A percentile compares a stretch with the other conserved stretches of the same genome.
Conservation (phyloP, 2,329 filamentous ascomycete genomes). For the Cercospora sojina region DNA sequence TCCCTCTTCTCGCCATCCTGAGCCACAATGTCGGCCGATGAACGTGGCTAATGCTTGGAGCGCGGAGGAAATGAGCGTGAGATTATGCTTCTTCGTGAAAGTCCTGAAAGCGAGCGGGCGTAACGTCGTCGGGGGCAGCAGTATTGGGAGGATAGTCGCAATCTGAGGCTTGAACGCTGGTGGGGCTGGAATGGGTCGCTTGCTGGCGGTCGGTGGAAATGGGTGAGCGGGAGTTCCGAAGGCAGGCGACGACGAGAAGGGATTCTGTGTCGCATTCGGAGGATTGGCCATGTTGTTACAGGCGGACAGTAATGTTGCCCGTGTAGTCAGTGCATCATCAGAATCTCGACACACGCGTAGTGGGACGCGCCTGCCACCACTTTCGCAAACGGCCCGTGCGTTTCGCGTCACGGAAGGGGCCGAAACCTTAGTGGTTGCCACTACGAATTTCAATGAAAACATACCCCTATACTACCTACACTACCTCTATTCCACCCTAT, state of each 20-base stretch:
- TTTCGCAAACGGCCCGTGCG: not conserved
- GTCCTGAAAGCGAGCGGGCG: constrained; percentile 90
- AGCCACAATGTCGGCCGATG: constrained; percentile 89
- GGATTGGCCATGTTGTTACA: constrained; percentile 17
- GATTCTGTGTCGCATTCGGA: constrained; percentile 14
- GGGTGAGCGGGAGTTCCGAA: constrained; percentile 86
- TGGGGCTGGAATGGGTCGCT: constrained; percentile 50
- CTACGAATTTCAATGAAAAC: too few relatives aligned
- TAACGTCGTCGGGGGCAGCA: constrained; percentile 81
- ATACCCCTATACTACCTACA: too few relatives aligned
- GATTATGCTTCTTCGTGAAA: constrained; percentile 95
- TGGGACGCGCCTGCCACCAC: constrained; percentile 11
- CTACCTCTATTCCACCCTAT: too few relatives aligned
- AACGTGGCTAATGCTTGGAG: constrained; percentile 83
- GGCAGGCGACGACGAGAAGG: constrained; percentile 79
- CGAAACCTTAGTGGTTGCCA: too few relatives aligned
- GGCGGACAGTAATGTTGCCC: not conserved
- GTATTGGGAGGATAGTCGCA: constrained; percentile 75
- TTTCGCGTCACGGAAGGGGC: constrained; percentile 8
- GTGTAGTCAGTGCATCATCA: not conserved
- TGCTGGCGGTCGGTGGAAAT: constrained; percentile 44
- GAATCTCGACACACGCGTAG: not conserved
- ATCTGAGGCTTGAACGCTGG: constrained; percentile 54
- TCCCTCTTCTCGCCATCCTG: constrained; percentile 94
- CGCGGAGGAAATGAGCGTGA: constrained; percentile 85